phyloP scores from a whole-genome alignment of 768 basidiomycete species.

The Boletellus ananiceps region DNA sequence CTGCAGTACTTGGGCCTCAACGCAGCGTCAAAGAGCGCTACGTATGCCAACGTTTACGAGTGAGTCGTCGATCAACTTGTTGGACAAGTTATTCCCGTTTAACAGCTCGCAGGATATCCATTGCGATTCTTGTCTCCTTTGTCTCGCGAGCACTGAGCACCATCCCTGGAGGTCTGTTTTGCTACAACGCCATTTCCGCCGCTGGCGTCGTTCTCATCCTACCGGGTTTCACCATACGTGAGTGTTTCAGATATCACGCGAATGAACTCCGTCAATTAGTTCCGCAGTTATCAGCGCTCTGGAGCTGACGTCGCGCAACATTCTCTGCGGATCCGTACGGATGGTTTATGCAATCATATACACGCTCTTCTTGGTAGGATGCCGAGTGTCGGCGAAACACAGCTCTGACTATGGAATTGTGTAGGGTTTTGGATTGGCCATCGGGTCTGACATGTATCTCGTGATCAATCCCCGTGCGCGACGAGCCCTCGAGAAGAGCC shows the following conservation, averaged over 20 bases:
- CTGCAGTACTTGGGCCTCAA: slow-evolving; percentile 79
- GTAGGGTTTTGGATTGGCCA: slow-evolving; percentile 79
- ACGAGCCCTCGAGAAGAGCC: slow-evolving; percentile 28
- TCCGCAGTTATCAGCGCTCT: slow-evolving; percentile 66
- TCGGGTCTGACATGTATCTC: slow-evolving; percentile 79
- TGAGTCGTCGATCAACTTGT: slow-evolving; percentile 44
- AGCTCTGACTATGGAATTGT: slow-evolving; percentile 3
- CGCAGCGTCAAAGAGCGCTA: slow-evolving; percentile 78
- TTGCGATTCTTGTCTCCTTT: slow-evolving; percentile 81
- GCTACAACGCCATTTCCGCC: slow-evolving; percentile 86
- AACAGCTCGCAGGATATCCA: slow-evolving; percentile 57
- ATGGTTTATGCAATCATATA: slow-evolving; percentile 87
- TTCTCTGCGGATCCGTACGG: slow-evolving; percentile 76
- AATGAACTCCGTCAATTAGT: not conserved
- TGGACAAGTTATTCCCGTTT: not conserved
- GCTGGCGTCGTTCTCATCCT: slow-evolving; percentile 89
- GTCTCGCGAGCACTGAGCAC: slow-evolving; percentile 74
- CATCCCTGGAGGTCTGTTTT: slow-evolving; percentile 71
- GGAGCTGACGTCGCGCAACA: slow-evolving; percentile 75
- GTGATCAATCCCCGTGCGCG: slow-evolving; percentile 60
- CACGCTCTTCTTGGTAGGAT: slow-evolving; percentile 66
- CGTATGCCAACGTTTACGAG: slow-evolving; percentile 97
- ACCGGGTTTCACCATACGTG: slow-evolving; percentile 80
- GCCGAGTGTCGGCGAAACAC: not conserved
- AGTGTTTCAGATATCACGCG: slow-evolving; percentile 27